Percentiles rank a stretch among this genome's conserved stretches.
Evolutionary conservation across 2,329 filamentous ascomycete species (phyloP).

Genomic region (Diaporthe velutina): DNA sequence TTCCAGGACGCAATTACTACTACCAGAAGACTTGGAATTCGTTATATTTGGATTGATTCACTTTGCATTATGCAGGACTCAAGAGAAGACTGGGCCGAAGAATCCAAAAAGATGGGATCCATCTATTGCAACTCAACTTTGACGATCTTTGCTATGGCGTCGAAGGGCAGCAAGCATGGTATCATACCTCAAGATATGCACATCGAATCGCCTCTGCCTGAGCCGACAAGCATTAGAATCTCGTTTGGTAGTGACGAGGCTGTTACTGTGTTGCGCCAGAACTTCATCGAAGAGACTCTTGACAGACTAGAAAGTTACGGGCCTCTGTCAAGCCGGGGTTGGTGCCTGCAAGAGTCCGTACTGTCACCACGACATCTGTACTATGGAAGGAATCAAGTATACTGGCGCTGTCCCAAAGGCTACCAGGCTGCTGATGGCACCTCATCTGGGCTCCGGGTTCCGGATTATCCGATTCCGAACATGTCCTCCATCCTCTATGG

Average conservation of each 20-base stretch:
- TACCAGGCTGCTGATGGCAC: constrained; percentile 2
- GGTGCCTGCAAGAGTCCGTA: constrained; percentile 2
- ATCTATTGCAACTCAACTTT: background rate
- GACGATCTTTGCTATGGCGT: background rate
- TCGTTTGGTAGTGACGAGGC: background rate
- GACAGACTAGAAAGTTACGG: background rate
- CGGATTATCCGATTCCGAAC: background rate
- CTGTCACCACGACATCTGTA: background rate
- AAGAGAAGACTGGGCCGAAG: background rate
- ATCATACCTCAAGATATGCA: background rate
- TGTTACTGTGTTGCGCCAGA: background rate
- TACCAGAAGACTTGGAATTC: background rate
- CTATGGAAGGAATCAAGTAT: background rate
- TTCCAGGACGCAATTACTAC: background rate
- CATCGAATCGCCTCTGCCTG: background rate
- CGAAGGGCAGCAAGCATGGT: background rate
- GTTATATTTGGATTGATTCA: constrained; percentile 5
- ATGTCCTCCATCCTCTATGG: background rate
- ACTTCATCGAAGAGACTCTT: background rate
- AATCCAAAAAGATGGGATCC: background rate
- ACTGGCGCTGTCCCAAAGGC: background rate
- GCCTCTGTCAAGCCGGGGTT: background rate
- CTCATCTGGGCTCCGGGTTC: background rate
- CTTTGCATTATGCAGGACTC: background rate
- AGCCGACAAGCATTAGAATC: background rate